Base-by-base conservation (phyloP, 495 filamentous ascomycete genomes). In the Annulohypoxylon maeteangense region DNA sequence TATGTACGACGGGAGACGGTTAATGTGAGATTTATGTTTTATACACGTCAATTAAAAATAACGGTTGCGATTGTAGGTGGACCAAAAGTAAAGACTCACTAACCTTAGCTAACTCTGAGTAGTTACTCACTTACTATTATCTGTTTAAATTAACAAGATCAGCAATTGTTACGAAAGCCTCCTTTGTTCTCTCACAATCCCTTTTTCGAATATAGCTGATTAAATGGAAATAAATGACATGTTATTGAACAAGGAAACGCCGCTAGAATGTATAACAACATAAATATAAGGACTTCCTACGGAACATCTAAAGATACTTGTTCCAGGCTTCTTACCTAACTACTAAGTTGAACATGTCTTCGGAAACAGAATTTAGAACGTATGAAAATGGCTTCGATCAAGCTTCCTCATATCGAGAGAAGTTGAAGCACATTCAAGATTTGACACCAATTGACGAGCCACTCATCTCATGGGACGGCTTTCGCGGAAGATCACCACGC, bases 401-500 rank as follows among this genome's bases (percentile, higher is more conserved):
- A 45, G 62, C 62, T 66, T 44, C 55, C 45, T 54, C 60, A 36
- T 70, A 70, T 34, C 27, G 38, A 14, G 56, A 70, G 48, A 65
- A 61, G 56, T 27, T 71, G 36, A 59, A 58, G 44, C 31, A 58
- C 51, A 7, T 54, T 58, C 29, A 51, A 51, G 62, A 67, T 18
- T 50, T 71, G 18, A 74, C 67, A 38, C 61, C 71, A 4, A 53
- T 74, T 53, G 29, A 66, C 44, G 27, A 51, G 38, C 71, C 71
- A 50, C 55, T 74, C 20, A 70, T 74, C 40, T 58, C 63, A 29
- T 74, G 71, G 71, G 42, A 12, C 50, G 55, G 68, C n/a, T 34
- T n/a, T 25, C 57, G 48, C 36, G 57, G 61, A 51, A 56, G 61
- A 42, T 70, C 71, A 50, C 71, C 71, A 32, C 62, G 53, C 20